Conservation (phyloP, 306 rosid species). For the Ammopiptanthus mongolicus region DNA sequence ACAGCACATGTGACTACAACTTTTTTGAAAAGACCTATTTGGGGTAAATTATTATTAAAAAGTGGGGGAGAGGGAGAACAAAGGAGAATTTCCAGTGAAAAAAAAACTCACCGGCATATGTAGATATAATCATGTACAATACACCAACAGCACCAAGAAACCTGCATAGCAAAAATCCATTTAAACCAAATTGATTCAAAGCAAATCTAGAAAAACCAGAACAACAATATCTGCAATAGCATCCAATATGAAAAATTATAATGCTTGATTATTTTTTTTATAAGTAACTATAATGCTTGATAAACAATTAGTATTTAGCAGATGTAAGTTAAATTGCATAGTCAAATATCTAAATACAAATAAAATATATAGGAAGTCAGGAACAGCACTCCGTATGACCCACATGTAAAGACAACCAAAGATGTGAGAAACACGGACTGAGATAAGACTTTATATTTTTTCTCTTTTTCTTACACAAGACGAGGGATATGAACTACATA, state of each 20-base stretch:
- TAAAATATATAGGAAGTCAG: not conserved
- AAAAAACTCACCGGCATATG: slow-evolving; percentile 46
- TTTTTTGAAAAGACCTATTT: not conserved
- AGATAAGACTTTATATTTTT: not conserved
- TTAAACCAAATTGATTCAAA: slow-evolving; percentile 53
- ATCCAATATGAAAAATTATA: not conserved
- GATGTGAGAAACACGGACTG: not conserved
- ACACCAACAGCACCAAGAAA: slow-evolving; percentile 44
- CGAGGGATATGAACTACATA: slow-evolving; percentile 2
- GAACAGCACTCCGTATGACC: not conserved
- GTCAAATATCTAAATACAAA: not conserved
- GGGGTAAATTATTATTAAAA: not conserved
- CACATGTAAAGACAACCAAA: not conserved
- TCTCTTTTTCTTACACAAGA: not conserved
- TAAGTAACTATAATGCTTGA: no score
- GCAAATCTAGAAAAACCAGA: slow-evolving; percentile 23
- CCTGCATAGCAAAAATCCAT: slow-evolving; percentile 57
- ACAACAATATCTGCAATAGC: not conserved
- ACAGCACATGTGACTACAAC: not conserved
- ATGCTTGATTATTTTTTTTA: no score
- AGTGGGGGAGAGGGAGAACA: not conserved
- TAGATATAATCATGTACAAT: slow-evolving; percentile 18
- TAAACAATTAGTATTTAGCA: not conserved
- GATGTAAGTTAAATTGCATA: not conserved
- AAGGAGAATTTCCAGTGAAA: slow-evolving; percentile 20